Base-by-base conservation (phyloP, 1,284 basidiomycete genomes). In the Moesziomyces antarcticus region DNA sequence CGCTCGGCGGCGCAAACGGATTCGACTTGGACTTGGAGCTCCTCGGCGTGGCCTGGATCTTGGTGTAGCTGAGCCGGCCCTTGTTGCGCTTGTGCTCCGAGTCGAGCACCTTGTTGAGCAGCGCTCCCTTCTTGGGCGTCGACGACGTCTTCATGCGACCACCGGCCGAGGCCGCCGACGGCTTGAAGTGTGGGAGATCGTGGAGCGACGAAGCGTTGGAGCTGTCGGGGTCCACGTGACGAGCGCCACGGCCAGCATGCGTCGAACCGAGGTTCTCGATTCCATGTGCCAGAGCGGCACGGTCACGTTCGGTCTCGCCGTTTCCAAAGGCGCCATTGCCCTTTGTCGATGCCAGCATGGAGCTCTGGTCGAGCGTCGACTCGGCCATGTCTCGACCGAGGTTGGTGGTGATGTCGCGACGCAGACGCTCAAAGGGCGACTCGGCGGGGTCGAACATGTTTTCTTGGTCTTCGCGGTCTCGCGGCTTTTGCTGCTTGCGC, bases 401-500 rank as follows among this genome's bases (percentile, higher is more conserved):
- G 20, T 69, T 59, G 1, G 64, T 30, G 33, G 67, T 66, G 40
- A 75, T 59, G 43, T 75, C 67, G 37, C 63, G 61, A 22, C 67
- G 67, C 44, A 93, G 86, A 25, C 89, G 88, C 45, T 90, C 88
- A 50, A 93, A 88, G 9, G 93, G 92, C 0, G 90, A 91, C 78
- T 92, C 91, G 46, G 92, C 81, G 3, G 64, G 56, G 14, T 66
- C 65, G 47, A 59, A 67, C 14, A 64, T 52, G 62, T 69, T 61
- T 48, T 67, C 63, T 35, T 66, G 61, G n/a, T 61, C 61, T 30
- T 66, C 61, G 50, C 56, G 63, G 35, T 52, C 55, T 40, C 35
- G 56, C 5, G 51, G 50, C 56, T 66, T 62, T 20, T 66, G 59
- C 35, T 63, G 62, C 53, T 64, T 71, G 50, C 64, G 56, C 48